phyloP scores from a whole-genome alignment of 768 basidiomycete genomes.

The Termitomyces sp. region DNA sequence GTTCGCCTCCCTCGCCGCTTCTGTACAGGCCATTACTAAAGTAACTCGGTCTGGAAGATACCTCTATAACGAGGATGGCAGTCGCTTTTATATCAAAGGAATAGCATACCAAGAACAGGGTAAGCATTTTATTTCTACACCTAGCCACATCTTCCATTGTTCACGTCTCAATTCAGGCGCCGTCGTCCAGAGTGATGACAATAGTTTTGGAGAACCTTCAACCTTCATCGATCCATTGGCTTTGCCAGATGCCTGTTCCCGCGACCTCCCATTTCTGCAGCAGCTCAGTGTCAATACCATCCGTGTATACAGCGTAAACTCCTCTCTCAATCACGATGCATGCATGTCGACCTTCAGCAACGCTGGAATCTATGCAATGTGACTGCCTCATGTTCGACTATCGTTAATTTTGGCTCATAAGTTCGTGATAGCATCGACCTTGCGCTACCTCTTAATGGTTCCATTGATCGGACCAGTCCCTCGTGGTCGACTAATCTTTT shows the following conservation, averaged over 20 bases:
- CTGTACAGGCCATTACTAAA: constrained; percentile 62
- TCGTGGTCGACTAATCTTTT: constrained; percentile 81
- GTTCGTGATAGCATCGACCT: constrained; percentile 68
- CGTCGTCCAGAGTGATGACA: constrained; percentile 45
- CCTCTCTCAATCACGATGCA: constrained; percentile 76
- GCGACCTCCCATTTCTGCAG: constrained; percentile 77
- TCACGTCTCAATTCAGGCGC: constrained; percentile 24
- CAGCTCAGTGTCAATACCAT: constrained; percentile 78
- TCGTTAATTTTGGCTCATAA: constrained; percentile 5
- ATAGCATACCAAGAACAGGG: constrained; percentile 85
- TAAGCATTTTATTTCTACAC: constrained; percentile 17
- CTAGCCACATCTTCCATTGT: not conserved
- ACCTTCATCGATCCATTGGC: constrained; percentile 81
- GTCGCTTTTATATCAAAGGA: constrained; percentile 85
- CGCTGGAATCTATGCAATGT: constrained; percentile 91
- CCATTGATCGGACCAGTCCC: constrained; percentile 69
- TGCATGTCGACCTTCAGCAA: constrained; percentile 78
- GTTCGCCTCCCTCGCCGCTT: constrained; percentile 36
- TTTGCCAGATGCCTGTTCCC: constrained; percentile 58
- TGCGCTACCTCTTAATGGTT: constrained; percentile 80
- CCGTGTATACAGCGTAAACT: constrained; percentile 84
- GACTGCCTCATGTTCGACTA: constrained; percentile 23
- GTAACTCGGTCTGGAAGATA: constrained; percentile 75
- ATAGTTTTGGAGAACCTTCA: constrained; percentile 67
- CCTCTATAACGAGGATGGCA: constrained; percentile 73